Evolutionary conservation across 495 filamentous ascomycete species (phyloP).

Genomic region (Astrothelium macrocarpum): DNA sequence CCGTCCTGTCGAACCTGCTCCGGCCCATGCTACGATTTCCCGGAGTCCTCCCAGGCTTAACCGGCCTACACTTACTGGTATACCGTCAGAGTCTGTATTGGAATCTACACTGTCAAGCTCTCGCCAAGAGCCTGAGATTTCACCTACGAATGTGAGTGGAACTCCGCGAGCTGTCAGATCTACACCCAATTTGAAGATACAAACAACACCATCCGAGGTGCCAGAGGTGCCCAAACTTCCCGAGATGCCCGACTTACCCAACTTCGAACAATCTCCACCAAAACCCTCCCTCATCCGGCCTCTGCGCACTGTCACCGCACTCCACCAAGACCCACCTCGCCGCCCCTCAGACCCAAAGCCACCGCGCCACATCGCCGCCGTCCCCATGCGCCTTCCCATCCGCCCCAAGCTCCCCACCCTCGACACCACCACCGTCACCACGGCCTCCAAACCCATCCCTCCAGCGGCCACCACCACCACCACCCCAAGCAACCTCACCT

Average conservation of each 20-base stretch:
- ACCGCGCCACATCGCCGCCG: background rate
- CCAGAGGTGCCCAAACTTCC: background rate
- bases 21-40: background rate
- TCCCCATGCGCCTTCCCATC: conserved; percentile 6
- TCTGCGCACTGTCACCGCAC: background rate
- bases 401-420: background rate
- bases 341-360: background rate
- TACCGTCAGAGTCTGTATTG: background rate
- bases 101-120: background rate
- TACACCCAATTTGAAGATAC: background rate
- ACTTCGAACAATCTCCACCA: background rate
- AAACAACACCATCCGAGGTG: background rate
- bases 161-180: background rate
- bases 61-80: background rate
- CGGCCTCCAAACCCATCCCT: conserved; percentile 9
- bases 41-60: background rate
- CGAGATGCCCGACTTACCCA: background rate
- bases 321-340: background rate
- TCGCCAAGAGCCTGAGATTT: background rate
- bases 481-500: conserved; percentile 5
- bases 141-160: background rate
- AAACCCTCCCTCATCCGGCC: background rate
- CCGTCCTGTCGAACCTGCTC: background rate
- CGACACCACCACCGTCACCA: conserved; percentile 10
- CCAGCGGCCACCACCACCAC: too few species aligned